Evolutionary conservation across 768 basidiomycete genomes (phyloP).

Genomic region (Xerocomellus amylosporus): DNA sequence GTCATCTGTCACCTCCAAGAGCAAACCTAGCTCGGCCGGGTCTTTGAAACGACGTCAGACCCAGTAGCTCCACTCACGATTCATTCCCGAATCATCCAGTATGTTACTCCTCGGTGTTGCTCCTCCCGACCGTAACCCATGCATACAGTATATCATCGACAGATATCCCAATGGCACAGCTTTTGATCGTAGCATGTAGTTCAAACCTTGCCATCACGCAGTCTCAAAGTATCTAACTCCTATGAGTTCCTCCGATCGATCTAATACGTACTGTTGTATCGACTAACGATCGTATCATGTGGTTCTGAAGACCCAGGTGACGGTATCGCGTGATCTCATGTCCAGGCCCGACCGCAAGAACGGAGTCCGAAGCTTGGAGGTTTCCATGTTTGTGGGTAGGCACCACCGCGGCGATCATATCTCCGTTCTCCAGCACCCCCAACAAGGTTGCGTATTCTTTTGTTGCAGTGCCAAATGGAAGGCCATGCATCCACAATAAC

Average conservation of each 20-base stretch:
- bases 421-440: slow-evolving; percentile 5
- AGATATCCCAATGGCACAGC: neutral
- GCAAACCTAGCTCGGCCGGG: neutral
- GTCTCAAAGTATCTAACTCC: slow-evolving; percentile 2
- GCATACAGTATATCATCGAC: neutral
- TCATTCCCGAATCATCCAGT: neutral
- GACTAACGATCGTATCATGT: slow-evolving; percentile 1
- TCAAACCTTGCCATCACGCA: neutral
- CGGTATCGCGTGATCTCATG: slow-evolving; percentile 2
- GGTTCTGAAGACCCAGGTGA: neutral
- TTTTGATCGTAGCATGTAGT: neutral
- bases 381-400: neutral
- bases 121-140: neutral
- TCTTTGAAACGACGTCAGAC: neutral
- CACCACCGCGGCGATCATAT: slow-evolving; percentile 13
- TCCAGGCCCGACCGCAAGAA: neutral
- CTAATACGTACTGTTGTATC: neutral
- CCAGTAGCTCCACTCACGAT: neutral
- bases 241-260: slow-evolving; percentile 5
- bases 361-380: slow-evolving; percentile 4
- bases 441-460: slow-evolving; percentile 1
- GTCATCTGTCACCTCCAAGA: neutral
- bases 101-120: neutral
- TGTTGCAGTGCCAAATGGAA: slow-evolving; percentile 16
- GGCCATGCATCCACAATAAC: slow-evolving; percentile 1